These are phyloP conservation scores for Monilinia polystroma DNA, from an alignment of 2,329 filamentous ascomycete genomes.

Conservation along the genomic window DNA sequence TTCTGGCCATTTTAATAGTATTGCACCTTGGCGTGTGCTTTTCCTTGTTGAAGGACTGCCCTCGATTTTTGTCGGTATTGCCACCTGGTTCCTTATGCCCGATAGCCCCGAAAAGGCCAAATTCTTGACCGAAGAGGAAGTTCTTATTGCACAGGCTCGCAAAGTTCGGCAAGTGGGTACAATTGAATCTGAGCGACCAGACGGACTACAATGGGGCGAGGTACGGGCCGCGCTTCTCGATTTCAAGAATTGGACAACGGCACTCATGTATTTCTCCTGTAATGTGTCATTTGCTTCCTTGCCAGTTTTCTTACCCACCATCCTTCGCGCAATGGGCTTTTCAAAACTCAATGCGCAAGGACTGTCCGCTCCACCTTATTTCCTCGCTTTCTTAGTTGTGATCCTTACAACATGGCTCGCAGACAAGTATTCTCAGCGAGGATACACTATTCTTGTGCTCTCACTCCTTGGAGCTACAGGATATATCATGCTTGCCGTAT, in stretches of 20 bases:
- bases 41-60: slow-evolving; percentile 66
- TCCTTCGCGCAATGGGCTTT: slow-evolving; percentile 68
- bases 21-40: slow-evolving; percentile 63
- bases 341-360: slow-evolving; percentile 66
- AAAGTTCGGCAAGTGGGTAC: slow-evolving; percentile 54
- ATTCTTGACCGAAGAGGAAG: slow-evolving; percentile 48
- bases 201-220: slow-evolving; percentile 48
- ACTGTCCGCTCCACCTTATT: slow-evolving; percentile 69
- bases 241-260: slow-evolving; percentile 42
- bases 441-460: slow-evolving; percentile 56
- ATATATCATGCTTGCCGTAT: slow-evolving; percentile 59
- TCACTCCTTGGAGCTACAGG: slow-evolving; percentile 60
- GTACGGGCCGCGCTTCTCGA: slow-evolving; percentile 48
- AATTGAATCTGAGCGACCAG: slow-evolving; percentile 49
- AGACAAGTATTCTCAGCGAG: slow-evolving; percentile 66
- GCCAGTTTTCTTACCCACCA: slow-evolving; percentile 63
- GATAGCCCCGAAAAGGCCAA: slow-evolving; percentile 53
- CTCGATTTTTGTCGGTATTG: slow-evolving; percentile 52
- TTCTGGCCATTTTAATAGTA: slow-evolving; percentile 49
- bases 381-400: slow-evolving; percentile 63
- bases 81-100: slow-evolving; percentile 55
- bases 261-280: slow-evolving; percentile 57
- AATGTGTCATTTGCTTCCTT: slow-evolving; percentile 66
- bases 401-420: slow-evolving; percentile 61
- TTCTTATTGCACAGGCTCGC: slow-evolving; percentile 53